Base-by-base conservation (phyloP, 2,329 filamentous ascomycete species). In the Penicillium sp. region DNA sequence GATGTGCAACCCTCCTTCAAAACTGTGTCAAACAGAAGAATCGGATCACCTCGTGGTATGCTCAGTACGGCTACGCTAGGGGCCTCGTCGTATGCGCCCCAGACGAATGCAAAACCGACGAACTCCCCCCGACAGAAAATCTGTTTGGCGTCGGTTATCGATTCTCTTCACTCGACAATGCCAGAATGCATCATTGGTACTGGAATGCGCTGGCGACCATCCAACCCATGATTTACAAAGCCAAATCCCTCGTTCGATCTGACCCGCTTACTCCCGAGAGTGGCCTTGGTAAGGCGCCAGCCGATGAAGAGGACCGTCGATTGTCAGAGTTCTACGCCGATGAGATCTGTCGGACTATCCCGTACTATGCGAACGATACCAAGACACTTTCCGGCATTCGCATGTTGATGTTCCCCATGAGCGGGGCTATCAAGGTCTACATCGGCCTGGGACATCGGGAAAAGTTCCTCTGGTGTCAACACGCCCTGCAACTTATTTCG, bases 161-260 rank as follows among this genome's bases (percentile, higher is more conserved):
- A 4, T 58, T 58, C 15, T 41, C 41, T 6, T 49, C 55, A 8
- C 25, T 53, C 22, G 55, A 58, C 14, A 53, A 47, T 34, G 55
- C 55, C n/a, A 58, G 55, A 38, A 39, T 58, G 25, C 55, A 58
- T 12, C 28, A 53, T 31, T 52, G 43, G 12, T 58, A 58, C 34
- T 58, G 49, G 42, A 45, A 37, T 14, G 55, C 55, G 8, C 51
- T 58, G 31, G 45, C 34, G 2, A 34, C 52, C 12, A 38, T 52
- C 15, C 55, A 58, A 12, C 51, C 50, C 11, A 43, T 53, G 28
- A 52, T 58, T n/a, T 47, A 53, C 15, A 41, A 42, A 20, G 49
- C 49, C n/a, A 50, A 38, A 31, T 20, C 38, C 2, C 38, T 47
- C 7, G 22, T 48, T 48, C 37, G 37, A 22, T 53, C 49, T 11